A percentile compares a stretch with the other conserved stretches of the same genome.
These are phyloP conservation scores for Thelonectria blattea DNA, from an alignment of 2,329 filamentous ascomycete genomes.

Conservation along the genomic window DNA sequence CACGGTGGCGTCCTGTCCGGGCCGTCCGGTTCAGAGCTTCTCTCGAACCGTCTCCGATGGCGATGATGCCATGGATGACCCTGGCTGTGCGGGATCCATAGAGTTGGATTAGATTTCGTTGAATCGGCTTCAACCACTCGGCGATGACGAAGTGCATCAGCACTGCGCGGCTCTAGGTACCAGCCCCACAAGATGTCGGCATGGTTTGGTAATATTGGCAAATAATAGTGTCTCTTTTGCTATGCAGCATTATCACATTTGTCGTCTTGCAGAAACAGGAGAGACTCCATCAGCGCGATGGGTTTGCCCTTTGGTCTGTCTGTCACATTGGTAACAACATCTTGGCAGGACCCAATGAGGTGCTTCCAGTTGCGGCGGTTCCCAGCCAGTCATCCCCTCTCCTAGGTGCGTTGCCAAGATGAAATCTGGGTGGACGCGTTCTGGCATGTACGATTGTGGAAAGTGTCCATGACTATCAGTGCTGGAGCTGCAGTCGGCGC, in stretches of 20 bases:
- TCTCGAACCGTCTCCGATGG: slow-evolving; percentile 24
- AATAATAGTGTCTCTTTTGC: neutral
- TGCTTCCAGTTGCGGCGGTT: slow-evolving; percentile 1
- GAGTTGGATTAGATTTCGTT: slow-evolving; percentile 19
- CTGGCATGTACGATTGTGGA: neutral
- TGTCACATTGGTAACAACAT: slow-evolving; percentile 9
- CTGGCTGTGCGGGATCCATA: slow-evolving; percentile 20
- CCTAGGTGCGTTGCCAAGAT: slow-evolving; percentile 11
- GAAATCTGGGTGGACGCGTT: neutral
- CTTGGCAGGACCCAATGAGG: slow-evolving; percentile 13
- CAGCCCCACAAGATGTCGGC: slow-evolving; percentile 7
- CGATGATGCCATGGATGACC: slow-evolving; percentile 32
- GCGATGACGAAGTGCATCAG: slow-evolving; percentile 2
- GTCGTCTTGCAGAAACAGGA: neutral
- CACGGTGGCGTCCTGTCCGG: slow-evolving; percentile 25
- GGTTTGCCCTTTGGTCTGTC: slow-evolving; percentile 10
- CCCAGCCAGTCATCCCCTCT: slow-evolving; percentile 8
- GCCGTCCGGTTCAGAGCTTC: slow-evolving; percentile 29
- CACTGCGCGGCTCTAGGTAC: slow-evolving; percentile 12
- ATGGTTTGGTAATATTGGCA: neutral
- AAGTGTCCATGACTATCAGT: slow-evolving; percentile 1
- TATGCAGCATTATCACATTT: neutral
- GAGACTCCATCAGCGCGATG: neutral
- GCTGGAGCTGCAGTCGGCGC: neutral
- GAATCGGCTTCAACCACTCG: slow-evolving; percentile 21